Conservation (phyloP, 2,329 filamentous ascomycete species). For the Zymoseptoria passerinii region DNA sequence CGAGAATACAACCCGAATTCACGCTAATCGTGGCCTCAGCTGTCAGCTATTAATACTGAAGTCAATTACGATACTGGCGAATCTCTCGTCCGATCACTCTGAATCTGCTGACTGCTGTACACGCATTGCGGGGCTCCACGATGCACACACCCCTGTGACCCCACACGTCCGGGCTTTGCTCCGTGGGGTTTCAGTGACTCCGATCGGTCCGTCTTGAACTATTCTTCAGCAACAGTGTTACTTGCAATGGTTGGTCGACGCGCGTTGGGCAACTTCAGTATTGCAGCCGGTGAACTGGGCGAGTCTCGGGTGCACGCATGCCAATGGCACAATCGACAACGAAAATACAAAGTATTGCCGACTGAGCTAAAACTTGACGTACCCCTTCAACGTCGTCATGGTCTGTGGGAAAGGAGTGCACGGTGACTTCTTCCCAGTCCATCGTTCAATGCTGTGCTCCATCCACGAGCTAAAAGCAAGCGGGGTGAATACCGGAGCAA, state of each 20-base stretch:
- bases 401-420: not conserved
- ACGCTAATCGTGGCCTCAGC: too few relatives aligned
- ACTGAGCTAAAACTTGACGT: not conserved
- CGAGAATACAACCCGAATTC: not conserved
- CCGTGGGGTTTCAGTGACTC: not conserved
- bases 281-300: not conserved
- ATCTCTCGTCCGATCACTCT: not conserved
- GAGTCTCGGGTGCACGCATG: not conserved
- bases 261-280: not conserved
- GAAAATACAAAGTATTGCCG: not conserved
- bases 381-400: not conserved
- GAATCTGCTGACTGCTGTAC: not conserved
- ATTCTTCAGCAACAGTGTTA: not conserved
- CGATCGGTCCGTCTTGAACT: not conserved
- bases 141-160: not conserved
- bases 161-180: not conserved
- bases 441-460: not conserved
- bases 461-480: not conserved
- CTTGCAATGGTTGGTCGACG: not conserved
- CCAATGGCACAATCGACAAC: not conserved
- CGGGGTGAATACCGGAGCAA: not conserved
- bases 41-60: too few relatives aligned
- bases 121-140: not conserved
- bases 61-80: too few relatives aligned
- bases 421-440: not conserved